phyloP scores from a whole-genome alignment of 331 rosid species.

The Telfairia occidentalis region DNA sequence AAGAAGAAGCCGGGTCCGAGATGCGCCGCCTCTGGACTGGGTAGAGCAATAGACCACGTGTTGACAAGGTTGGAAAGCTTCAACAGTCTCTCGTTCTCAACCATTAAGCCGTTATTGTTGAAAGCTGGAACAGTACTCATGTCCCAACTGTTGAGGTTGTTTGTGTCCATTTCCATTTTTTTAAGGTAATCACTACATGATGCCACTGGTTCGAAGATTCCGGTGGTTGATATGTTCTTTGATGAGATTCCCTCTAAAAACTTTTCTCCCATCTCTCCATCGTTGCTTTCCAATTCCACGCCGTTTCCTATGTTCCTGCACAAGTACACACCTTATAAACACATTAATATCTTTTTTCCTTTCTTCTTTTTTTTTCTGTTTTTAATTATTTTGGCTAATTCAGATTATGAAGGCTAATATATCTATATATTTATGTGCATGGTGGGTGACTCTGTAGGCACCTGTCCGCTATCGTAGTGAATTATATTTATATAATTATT shows the following conservation, averaged over 20 bases:
- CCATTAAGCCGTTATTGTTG: constrained; percentile 14
- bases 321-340: too few relatives aligned
- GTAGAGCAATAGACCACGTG: constrained; percentile 88
- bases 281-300: constrained; percentile 22
- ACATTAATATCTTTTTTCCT: too few relatives aligned
- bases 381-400: too few relatives aligned
- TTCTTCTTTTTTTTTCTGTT: too few relatives aligned
- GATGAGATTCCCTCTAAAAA: constrained; percentile 52
- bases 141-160: constrained; percentile 38
- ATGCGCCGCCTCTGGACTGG: constrained; percentile 30
- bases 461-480: neutral
- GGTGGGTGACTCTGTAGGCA: neutral
- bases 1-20: too few relatives aligned
- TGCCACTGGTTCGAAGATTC: constrained; percentile 54
- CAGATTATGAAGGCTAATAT: neutral
- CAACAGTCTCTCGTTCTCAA: constrained; percentile 44
- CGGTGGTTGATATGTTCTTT: constrained; percentile 30
- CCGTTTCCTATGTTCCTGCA: constrained; percentile 52
- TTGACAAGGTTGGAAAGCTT: constrained; percentile 58
- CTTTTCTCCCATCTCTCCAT: constrained; percentile 51
- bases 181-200: constrained; percentile 65
- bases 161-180: constrained; percentile 44
- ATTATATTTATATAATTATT: neutral
- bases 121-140: constrained; percentile 24
- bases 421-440: too few relatives aligned